These are phyloP conservation scores for Groenewaldozyma sp. DNA, from an alignment of 1,139 yeast genomes.

Conservation along the genomic window DNA sequence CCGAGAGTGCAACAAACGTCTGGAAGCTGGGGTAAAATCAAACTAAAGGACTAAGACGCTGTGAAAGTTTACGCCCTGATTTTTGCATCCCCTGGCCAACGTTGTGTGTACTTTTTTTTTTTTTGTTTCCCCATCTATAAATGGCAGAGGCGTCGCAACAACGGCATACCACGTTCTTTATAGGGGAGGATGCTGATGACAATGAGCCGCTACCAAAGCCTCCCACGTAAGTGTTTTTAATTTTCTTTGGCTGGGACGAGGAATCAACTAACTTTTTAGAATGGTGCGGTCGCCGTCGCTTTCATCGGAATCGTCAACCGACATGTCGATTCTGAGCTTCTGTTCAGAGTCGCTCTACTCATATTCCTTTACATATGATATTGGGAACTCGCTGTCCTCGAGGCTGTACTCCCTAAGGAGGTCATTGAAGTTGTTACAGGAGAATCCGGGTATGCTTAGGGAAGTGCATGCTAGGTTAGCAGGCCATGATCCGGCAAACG, in stretches of 20 bases:
- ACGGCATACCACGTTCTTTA: neutral
- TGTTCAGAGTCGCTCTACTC: slow-evolving; percentile 80
- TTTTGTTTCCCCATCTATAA: no score
- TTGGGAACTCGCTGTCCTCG: slow-evolving; percentile 71
- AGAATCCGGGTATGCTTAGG: slow-evolving; percentile 30
- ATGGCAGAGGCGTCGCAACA: neutral
- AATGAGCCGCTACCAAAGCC: slow-evolving; percentile 1
- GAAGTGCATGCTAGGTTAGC: slow-evolving; percentile 13
- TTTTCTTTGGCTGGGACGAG: neutral
- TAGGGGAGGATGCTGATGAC: neutral
- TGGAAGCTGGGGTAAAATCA: no score
- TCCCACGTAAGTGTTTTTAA: slow-evolving; percentile 1
- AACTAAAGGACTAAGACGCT: no score
- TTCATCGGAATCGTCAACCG: slow-evolving; percentile 2
- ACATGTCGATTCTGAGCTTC: slow-evolving; percentile 36
- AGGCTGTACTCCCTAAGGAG: slow-evolving; percentile 66
- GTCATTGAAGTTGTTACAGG: slow-evolving; percentile 61
- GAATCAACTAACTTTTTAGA: neutral
- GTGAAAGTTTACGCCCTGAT: no score
- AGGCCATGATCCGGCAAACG: slow-evolving; percentile 5
- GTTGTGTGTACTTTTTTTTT: no score
- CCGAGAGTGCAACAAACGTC: no score
- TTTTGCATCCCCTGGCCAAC: no score
- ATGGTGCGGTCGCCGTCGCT: slow-evolving; percentile 2
- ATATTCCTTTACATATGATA: slow-evolving; percentile 72